Percentiles rank a stretch among this genome's conserved stretches.
Conservation (phyloP, 106 monocot genomes). For the Dendrobium huoshanense region DNA sequence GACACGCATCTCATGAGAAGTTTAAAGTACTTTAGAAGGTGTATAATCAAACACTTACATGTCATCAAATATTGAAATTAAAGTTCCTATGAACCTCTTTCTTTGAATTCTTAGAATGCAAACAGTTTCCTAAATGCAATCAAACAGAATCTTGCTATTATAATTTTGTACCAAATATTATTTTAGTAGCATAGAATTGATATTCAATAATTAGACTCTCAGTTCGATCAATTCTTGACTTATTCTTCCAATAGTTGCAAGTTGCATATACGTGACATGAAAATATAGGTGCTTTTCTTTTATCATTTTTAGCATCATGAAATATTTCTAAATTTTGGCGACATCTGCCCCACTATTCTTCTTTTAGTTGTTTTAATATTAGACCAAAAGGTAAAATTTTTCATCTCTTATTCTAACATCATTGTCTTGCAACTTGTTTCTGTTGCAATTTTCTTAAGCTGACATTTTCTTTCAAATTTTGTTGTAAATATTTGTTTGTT, state of each 20-base stretch:
- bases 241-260: not conserved
- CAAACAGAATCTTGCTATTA: too few species aligned
- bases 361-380: too few species aligned
- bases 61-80: not conserved
- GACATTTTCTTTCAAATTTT: not conserved
- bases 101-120: not conserved
- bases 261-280: too few species aligned
- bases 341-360: too few species aligned
- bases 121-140: too few species aligned
- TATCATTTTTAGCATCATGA: not conserved
- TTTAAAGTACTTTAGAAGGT: not conserved
- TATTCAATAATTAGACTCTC: too few species aligned
- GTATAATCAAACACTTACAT: not conserved
- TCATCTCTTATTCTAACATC: not conserved
- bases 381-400: too few species aligned
- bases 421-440: not conserved
- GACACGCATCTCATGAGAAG: not conserved
- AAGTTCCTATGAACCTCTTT: not conserved
- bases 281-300: not conserved
- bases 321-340: not conserved
- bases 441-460: not conserved
- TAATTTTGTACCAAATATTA: too few species aligned
- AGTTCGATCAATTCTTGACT: not conserved
- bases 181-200: too few species aligned
- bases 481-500: not conserved